These are phyloP conservation scores for Aspergillus niger DNA, from an alignment of 2,329 filamentous ascomycete species.

Conservation along the genomic window DNA sequence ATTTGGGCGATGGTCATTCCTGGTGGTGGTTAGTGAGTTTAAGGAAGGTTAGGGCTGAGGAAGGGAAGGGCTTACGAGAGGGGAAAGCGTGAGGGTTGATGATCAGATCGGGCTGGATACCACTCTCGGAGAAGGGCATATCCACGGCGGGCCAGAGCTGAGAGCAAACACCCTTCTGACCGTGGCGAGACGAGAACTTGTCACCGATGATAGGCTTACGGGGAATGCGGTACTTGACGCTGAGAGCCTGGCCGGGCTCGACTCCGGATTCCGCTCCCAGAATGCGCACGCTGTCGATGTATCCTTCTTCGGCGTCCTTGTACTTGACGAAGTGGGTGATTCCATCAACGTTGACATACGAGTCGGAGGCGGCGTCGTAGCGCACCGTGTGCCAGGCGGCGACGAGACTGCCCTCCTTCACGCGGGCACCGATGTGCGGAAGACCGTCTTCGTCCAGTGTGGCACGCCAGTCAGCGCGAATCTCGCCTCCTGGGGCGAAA, in stretches of 20 bases:
- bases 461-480: slow-evolving; percentile 69
- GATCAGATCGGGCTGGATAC: slow-evolving; percentile 95
- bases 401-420: slow-evolving; percentile 80
- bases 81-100: slow-evolving; percentile 99
- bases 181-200: slow-evolving; percentile 98
- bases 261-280: slow-evolving; percentile 81
- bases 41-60: too few relatives aligned
- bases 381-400: slow-evolving; percentile 89
- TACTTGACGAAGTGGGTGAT: slow-evolving; percentile 88
- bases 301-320: slow-evolving; percentile 86
- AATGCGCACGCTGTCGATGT: slow-evolving; percentile 88
- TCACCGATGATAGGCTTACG: slow-evolving; percentile 92
- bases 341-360: slow-evolving; percentile 81
- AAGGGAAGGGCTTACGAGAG: slow-evolving; percentile 60
- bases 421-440: slow-evolving; percentile 73
- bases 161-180: slow-evolving; percentile 94
- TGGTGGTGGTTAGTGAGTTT: slow-evolving; percentile 18
- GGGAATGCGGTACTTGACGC: slow-evolving; percentile 89
- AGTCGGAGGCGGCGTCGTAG: slow-evolving; percentile 68
- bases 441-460: slow-evolving; percentile 86
- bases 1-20: slow-evolving; percentile 99
- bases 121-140: slow-evolving; percentile 95
- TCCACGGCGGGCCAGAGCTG: slow-evolving; percentile 93
- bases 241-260: slow-evolving; percentile 83
- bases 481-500: slow-evolving; percentile 75